phyloP scores from a whole-genome alignment of 108 stramenopile genomes.

The Pseudonitzschia multiseries region DNA sequence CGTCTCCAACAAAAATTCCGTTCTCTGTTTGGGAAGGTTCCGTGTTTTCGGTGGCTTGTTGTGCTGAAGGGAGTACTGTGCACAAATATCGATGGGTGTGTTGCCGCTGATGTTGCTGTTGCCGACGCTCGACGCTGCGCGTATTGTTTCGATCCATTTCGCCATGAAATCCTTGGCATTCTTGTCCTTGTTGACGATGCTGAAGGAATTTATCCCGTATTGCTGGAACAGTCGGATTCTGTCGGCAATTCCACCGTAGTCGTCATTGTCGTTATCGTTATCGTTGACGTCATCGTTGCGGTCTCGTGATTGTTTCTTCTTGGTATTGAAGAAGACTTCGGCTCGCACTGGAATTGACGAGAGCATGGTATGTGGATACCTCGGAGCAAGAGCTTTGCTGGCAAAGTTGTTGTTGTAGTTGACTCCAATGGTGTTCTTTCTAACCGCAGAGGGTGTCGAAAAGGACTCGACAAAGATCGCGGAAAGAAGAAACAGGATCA shows the following conservation, averaged over 20 bases:
- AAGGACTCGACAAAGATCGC: not conserved
- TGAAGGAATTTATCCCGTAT: conserved; percentile 38
- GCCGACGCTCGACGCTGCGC: conserved; percentile 4
- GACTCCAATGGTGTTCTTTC: not conserved
- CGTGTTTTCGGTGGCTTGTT: conserved; percentile 27
- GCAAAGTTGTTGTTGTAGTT: not conserved
- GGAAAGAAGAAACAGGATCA: not conserved
- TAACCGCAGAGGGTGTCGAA: not conserved
- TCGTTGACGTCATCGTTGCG: not conserved
- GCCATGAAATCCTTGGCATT: conserved; percentile 18
- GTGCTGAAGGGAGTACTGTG: conserved; percentile 41
- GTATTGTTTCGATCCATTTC: conserved; percentile 25
- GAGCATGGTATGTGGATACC: not conserved
- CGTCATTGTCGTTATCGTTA: not conserved
- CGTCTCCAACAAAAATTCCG: not conserved
- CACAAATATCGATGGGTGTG: conserved; percentile 15
- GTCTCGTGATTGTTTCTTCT: not conserved
- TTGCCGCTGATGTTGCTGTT: not conserved
- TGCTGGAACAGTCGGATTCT: conserved; percentile 25
- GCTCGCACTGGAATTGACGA: not conserved
- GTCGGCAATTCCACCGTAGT: not conserved
- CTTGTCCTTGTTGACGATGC: conserved; percentile 49
- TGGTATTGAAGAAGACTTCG: not conserved
- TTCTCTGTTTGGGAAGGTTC: not conserved
- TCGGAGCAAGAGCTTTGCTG: not conserved